phyloP scores from a whole-genome alignment of 2,329 filamentous ascomycete species.

The Calonectria pauciramosa region DNA sequence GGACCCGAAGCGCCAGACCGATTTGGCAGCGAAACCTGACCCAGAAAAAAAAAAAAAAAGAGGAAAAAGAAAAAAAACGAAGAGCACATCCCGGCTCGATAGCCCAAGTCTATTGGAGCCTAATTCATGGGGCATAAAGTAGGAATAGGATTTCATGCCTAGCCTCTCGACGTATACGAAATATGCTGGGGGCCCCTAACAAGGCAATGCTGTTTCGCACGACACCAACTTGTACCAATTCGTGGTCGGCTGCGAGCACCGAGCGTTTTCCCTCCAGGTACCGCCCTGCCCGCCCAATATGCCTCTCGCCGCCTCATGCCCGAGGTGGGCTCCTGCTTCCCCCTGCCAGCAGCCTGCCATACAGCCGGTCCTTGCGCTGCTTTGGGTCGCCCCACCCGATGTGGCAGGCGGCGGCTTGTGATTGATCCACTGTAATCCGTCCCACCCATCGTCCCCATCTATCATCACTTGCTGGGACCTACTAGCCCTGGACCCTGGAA shows the following conservation, averaged over 20 bases:
- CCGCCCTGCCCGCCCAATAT: conserved; percentile 7
- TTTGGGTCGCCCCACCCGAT: conserved; percentile 6
- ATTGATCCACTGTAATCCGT: conserved; percentile 10
- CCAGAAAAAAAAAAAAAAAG: background rate
- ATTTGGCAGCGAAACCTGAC: conserved; percentile 1
- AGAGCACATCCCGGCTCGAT: background rate
- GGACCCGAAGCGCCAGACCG: background rate
- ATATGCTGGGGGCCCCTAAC: background rate
- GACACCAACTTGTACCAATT: background rate
- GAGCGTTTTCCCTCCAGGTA: conserved; percentile 12
- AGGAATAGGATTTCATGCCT: background rate
- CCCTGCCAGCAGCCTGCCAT: conserved; percentile 21
- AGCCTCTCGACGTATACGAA: background rate
- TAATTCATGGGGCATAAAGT: conserved; percentile 1
- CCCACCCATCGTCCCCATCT: conserved; percentile 28
- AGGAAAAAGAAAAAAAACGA: background rate
- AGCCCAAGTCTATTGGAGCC: background rate
- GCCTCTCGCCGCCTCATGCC: conserved; percentile 16
- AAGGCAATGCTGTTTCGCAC: background rate
- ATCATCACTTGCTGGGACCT: conserved; percentile 33
- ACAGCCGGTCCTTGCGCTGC: conserved; percentile 16
- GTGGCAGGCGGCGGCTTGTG: conserved; percentile 4
- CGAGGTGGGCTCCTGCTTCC: conserved; percentile 8
- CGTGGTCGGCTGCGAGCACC: background rate
- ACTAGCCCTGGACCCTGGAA: conserved; percentile 35